Base-by-base conservation (phyloP, 352 stramenopile species). In the Saprolegnia diclina region DNA sequence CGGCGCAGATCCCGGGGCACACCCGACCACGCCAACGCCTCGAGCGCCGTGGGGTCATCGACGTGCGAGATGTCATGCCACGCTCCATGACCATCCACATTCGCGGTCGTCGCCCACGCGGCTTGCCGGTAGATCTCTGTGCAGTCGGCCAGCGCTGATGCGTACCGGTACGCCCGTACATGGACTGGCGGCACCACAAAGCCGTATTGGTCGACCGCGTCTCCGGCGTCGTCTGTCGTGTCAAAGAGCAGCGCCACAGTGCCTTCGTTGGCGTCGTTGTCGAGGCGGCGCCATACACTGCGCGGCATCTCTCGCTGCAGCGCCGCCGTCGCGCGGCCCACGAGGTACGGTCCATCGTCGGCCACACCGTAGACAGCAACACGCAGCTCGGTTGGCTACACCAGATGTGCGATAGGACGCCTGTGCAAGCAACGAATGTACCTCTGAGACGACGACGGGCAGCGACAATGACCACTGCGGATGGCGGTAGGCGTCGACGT, bases 401-500 rank as follows among this genome's bases (percentile, higher is more conserved):
- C 13, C 3, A 4, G 42, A 14, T 48, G 42, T 35, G 29, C 29
- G 2, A 35, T n/a, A n/a, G n/a, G n/a, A 35, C 2, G 29, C 29
- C 29, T 35, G n/a, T 5, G 29, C 29, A 35, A 35, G 29, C 29
- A 35, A 35, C 29, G 5, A 2, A 5, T 35, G 29, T 35, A 35
- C 19, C 35, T 59, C 35, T 2, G 24, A 59, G 52, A 48, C 35
- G 35, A 59, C 52, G 35, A 59, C 13, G 9, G 52, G 52, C 24
- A 59, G 24, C 24, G 35, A 14, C 35, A 40, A 4, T 7, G 24
- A 19, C 52, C 50, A 59, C 40, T 68, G 50, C 24, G 62, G 62
- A 18, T 68, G 62, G 22, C 62, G 62, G 22, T 45, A 59, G 45
- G 32, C 46, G 21, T 68, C n/a, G 19, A 35, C 32, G 50, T 68